Conservation (phyloP, 2,329 filamentous ascomycete species). For the Calonectria leucothoes region DNA sequence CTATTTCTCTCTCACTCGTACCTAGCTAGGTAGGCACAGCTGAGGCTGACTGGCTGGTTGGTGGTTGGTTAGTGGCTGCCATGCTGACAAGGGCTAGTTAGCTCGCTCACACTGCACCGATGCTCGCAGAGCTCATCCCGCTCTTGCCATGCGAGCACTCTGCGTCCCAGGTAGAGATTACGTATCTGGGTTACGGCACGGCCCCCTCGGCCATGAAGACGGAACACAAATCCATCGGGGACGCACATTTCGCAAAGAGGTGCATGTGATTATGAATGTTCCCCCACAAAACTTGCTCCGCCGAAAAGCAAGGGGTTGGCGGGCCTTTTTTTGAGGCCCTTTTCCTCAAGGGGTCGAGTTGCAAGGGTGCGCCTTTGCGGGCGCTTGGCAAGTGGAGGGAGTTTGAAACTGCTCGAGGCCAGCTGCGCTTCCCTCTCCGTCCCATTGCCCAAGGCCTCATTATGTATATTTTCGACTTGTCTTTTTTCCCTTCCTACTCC, state of each 20-base stretch:
- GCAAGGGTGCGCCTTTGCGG: background rate
- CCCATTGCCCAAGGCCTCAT: background rate
- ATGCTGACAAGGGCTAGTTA: background rate
- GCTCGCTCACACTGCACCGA: background rate
- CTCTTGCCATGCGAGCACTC: background rate
- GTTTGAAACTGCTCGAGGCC: background rate
- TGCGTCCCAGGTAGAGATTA: background rate
- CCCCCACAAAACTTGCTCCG: slow-evolving; percentile 13
- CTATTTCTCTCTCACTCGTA: background rate
- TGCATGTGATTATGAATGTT: slow-evolving; percentile 38
- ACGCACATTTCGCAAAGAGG: background rate
- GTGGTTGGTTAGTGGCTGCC: too few relatives aligned
- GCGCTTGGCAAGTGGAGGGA: background rate
- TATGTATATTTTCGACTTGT: background rate
- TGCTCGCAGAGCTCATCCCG: background rate
- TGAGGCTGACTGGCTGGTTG: background rate
- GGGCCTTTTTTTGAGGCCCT: background rate
- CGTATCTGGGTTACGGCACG: background rate
- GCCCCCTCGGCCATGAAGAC: background rate
- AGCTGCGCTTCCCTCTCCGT: background rate
- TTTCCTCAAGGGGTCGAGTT: background rate
- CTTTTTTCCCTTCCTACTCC: background rate
- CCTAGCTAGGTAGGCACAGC: background rate
- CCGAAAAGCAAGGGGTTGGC: background rate
- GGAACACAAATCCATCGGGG: background rate